Evolutionary conservation across 1,284 basidiomycete species (phyloP).

Genomic region (Leccinum cinnamomeum): DNA sequence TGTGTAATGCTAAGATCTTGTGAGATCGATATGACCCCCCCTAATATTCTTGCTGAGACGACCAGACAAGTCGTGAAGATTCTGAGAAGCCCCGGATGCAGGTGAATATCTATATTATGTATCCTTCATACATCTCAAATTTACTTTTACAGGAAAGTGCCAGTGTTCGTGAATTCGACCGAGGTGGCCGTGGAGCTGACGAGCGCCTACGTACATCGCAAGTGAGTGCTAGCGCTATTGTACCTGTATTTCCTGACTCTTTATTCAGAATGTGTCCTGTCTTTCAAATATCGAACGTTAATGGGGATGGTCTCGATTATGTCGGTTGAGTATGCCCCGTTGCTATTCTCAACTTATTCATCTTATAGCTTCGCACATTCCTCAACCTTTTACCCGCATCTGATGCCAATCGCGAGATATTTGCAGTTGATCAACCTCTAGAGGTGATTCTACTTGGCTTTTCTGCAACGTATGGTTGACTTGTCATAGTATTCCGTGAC

Average conservation of each 20-base stretch:
- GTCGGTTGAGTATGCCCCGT: constrained; percentile 39
- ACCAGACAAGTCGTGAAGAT: constrained; percentile 93
- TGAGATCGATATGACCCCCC: constrained; percentile 96
- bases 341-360: constrained; percentile 10
- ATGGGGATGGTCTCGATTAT: constrained; percentile 85
- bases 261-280: constrained; percentile 79
- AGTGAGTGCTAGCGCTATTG: constrained; percentile 18
- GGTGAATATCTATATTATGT: constrained; percentile 44
- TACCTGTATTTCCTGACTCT: constrained; percentile 13
- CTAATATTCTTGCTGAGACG: constrained; percentile 87
- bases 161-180: constrained; percentile 72
- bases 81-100: constrained; percentile 89
- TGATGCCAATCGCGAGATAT: constrained; percentile 79
- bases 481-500: constrained; percentile 69
- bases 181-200: constrained; percentile 81
- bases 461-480: constrained; percentile 6
- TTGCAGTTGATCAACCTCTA: constrained; percentile 81
- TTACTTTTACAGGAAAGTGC: constrained; percentile 55
- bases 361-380: constrained; percentile 70
- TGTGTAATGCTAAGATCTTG: constrained; percentile 10
- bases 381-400: constrained; percentile 85
- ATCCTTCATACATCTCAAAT: not conserved
- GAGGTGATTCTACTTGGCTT: constrained; percentile 53
- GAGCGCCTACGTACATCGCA: constrained; percentile 52
- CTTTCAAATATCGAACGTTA: constrained; percentile 94